Base-by-base conservation (phyloP, 2,329 filamentous ascomycete genomes). In the Podosphaera fusca region DNA sequence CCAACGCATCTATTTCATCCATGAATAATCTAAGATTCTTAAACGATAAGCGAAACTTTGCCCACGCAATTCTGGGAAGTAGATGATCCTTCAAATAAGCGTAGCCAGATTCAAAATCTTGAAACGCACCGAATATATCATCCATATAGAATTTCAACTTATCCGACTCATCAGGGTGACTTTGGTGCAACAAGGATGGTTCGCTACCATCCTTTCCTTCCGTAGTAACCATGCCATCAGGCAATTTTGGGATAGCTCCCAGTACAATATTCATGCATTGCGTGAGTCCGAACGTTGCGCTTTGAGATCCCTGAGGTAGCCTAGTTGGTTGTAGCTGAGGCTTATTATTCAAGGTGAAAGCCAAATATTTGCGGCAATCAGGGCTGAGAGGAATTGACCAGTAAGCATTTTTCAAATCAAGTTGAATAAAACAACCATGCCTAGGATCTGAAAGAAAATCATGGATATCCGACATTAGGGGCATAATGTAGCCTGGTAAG, bases 261-360 rank as follows among this genome's bases (percentile, higher is more conserved):
- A 52, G 33, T 36, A 34, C 50, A 52, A 52, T 52, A 52, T 36
- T 52, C 50, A 52, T 52, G 33, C 50, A 52, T 30, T 52, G 50
- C 4, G 50, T 52, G 33, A 52, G 50, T 8, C 50, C 50, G 35
- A 21, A 21, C 21, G 21, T 21, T 21, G 33, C 29, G 33, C 50
- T 52, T 31, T 52, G 33, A n/a, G 31, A 52, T 52, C 50, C 50
- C 34, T 52, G 50, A 30, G 50, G 30, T 21, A 52, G 30, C 34
- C 50, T 34, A 14, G 50, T 52, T 14, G 33, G 50, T 21, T 52
- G 50, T 35, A 52, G 29, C 50, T 52, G 30, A 52, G 50, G 50
- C 50, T 35, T 52, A 33, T 52, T 52, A 36, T 52, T 52, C 31
- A 52, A 52, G 29, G 50, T 52, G 50, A 52, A 52, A 10, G 50